Evolutionary conservation across 768 basidiomycete species (phyloP).

Genomic region (Gloeopeniophorella convolvens): DNA sequence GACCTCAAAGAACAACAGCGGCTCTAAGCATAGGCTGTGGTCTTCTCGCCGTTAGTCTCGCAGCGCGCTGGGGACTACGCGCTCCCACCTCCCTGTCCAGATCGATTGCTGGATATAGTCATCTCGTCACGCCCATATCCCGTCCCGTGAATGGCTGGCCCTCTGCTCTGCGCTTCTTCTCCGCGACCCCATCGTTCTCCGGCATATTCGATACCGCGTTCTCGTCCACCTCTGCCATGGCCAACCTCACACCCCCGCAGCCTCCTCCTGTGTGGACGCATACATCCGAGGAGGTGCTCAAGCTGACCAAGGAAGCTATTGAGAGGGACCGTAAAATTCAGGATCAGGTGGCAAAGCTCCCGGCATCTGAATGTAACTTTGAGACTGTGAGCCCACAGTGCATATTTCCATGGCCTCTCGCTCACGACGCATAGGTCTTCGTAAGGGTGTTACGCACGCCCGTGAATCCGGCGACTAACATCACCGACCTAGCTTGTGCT

Average conservation of each 20-base stretch:
- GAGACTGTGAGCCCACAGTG: conserved; percentile 44
- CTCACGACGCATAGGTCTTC: conserved; percentile 47
- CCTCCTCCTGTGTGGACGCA: conserved; percentile 62
- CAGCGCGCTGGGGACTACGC: conserved; percentile 8
- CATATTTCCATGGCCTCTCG: neutral
- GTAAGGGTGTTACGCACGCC: conserved; percentile 39
- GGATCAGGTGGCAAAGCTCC: conserved; percentile 55
- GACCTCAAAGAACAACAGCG: conserved; percentile 5
- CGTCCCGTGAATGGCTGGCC: neutral
- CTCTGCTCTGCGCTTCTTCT: conserved; percentile 5
- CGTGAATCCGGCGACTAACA: conserved; percentile 20
- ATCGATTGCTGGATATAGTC: conserved; percentile 8
- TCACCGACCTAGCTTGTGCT: conserved; percentile 43
- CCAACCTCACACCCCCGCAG: conserved; percentile 58
- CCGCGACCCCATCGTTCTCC: neutral
- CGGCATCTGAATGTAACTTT: conserved; percentile 53
- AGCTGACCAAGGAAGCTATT: conserved; percentile 53
- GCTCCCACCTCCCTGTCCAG: neutral
- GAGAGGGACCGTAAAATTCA: conserved; percentile 45
- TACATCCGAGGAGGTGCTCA: conserved; percentile 50
- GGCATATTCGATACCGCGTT: conserved; percentile 8
- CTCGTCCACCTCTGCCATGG: conserved; percentile 26
- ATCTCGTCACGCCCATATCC: conserved; percentile 1
- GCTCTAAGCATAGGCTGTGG: conserved; percentile 3
- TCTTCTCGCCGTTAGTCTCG: conserved; percentile 6